These are phyloP conservation scores for Komagataella populi DNA, from an alignment of 805 yeast species.

Conservation along the genomic window DNA sequence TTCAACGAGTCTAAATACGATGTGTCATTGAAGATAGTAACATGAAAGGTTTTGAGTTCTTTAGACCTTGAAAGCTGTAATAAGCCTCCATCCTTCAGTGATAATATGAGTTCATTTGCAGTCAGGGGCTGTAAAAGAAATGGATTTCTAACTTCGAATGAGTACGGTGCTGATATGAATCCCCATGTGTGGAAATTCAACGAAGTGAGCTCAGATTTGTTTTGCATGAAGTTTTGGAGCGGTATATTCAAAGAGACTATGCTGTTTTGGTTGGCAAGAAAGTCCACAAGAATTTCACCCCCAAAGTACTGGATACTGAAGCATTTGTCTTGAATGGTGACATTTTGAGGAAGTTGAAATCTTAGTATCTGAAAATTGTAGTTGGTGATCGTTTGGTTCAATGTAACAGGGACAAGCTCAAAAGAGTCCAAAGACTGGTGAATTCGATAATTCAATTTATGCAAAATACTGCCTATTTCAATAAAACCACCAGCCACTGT, in stretches of 20 bases:
- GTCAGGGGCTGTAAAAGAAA: constrained; percentile 35
- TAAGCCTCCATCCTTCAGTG: constrained; percentile 69
- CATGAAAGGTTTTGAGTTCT: constrained; percentile 8
- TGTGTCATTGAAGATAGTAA: constrained; percentile 36
- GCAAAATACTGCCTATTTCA: constrained; percentile 11
- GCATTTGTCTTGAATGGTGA: constrained; percentile 19
- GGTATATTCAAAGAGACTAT: constrained; percentile 35
- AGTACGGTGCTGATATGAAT: constrained; percentile 52
- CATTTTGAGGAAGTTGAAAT: constrained; percentile 23
- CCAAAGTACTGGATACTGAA: constrained; percentile 18
- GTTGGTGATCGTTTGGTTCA: constrained; percentile 19
- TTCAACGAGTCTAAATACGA: constrained; percentile 24
- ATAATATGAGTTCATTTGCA: constrained; percentile 31
- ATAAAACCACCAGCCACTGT: constrained; percentile 9
- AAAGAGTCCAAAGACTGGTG: constrained; percentile 19
- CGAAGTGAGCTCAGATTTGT: constrained; percentile 2
- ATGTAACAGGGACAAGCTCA: constrained; percentile 23
- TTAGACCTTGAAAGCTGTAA: constrained; percentile 31
- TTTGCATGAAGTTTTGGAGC: constrained; percentile 25
- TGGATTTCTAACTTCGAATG: constrained; percentile 44
- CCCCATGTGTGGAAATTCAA: constrained; percentile 43
- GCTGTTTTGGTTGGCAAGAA: constrained; percentile 38
- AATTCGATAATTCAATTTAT: constrained; percentile 18
- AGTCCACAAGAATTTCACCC: constrained; percentile 26
- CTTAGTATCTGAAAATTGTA: constrained; percentile 21